These are phyloP conservation scores for Trichoderma cornu-damae DNA, from an alignment of 2,329 filamentous ascomycete species.

Conservation along the genomic window DNA sequence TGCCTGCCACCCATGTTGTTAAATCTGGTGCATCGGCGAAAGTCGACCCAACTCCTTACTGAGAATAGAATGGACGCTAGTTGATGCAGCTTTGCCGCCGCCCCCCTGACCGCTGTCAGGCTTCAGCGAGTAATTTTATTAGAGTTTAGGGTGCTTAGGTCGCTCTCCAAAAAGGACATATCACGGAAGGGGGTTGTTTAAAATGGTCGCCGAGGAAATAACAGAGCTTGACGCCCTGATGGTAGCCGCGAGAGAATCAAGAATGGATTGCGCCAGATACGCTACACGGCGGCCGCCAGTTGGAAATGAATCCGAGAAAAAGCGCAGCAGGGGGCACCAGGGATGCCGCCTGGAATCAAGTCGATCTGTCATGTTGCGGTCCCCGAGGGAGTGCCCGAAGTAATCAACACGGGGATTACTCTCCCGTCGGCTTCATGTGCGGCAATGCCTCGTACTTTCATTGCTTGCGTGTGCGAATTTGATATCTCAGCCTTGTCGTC, in stretches of 20 bases:
- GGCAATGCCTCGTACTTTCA: neutral
- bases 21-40: neutral
- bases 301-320: conserved; percentile 10
- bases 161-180: neutral
- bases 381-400: conserved; percentile 3
- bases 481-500: neutral
- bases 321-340: neutral
- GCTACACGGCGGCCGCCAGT: neutral
- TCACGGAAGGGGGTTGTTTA: neutral
- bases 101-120: conserved; percentile 6
- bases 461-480: neutral
- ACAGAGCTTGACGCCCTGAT: neutral
- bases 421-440: neutral
- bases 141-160: neutral
- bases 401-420: neutral
- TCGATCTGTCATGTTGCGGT: conserved; percentile 6
- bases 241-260: neutral
- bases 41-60: neutral
- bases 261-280: neutral
- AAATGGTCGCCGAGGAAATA: conserved; percentile 2
- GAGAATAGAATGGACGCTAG: neutral
- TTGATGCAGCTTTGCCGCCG: neutral
- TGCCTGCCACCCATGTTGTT: neutral
- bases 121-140: neutral
- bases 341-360: neutral